Base-by-base conservation (phyloP, 2,329 filamentous ascomycete genomes). In the Clarireedia sp. region DNA sequence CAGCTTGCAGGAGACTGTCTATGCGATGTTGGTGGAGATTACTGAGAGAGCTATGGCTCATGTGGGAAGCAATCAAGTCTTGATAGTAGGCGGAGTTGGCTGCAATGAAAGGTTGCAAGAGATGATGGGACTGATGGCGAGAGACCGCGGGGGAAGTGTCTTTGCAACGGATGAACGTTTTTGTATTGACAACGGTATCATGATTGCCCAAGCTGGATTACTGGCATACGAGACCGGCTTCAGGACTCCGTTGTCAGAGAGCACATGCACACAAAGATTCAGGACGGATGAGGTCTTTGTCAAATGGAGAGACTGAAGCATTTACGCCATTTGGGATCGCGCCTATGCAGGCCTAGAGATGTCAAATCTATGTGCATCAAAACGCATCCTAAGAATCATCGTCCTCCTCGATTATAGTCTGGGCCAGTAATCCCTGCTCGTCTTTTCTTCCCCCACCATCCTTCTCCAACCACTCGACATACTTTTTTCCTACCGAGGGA, bases 141-240 rank as follows among this genome's bases (percentile, higher is more conserved):
- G 77, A 45, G 91, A 96, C 70, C 77, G 94, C 38, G 89, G 90
- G 52, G 94, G 94, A 3, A 91, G 83, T 66, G 89, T 97, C 3
- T 96, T 88, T 73, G 91, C 94, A 23, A 97, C 92, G 0, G 94
- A 99, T 69, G 94, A 99, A 76, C 79, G 94, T 46, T 99, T 96
- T 70, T 99, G 94, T 70, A 99, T 99, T 64, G 94, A 99, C 72
- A 99, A 99, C 66, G 94, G 94, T 48, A 97, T 99, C 68, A 99
- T 99, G 94, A 99, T 99, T 74, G 94, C 94, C 1, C 92, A 99
- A 71, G 94, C 94, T 2, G 94, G 94, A 2, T 72, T 99, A 64
- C 70, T 96, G 66, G 91, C 91, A 1, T 94, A 87, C 69, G 78
- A 85, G 70, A 91, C 84, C 16, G 92, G 92, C 1, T 90, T 90